Evolutionary conservation across 2,329 filamentous ascomycete species (phyloP).

Genomic region (Penicillium expansum): DNA sequence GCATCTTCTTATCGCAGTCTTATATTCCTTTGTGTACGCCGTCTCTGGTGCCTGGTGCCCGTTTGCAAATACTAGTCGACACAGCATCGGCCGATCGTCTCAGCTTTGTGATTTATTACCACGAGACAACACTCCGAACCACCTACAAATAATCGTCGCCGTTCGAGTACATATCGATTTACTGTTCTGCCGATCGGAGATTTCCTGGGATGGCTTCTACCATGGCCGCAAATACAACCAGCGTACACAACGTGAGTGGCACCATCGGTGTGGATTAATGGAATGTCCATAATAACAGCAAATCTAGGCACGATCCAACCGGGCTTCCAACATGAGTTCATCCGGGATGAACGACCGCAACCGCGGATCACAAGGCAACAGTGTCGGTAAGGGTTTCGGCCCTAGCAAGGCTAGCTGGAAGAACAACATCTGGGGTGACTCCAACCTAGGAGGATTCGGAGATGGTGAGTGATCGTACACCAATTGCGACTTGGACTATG

Average conservation of each 20-base stretch:
- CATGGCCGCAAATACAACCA: conserved; percentile 37
- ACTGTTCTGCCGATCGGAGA: conserved; percentile 14
- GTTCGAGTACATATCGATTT: conserved; percentile 29
- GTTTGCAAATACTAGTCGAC: conserved; percentile 31
- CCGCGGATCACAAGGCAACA: conserved; percentile 38
- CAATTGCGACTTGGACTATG: background rate
- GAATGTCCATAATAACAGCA: conserved; percentile 12
- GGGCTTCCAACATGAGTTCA: conserved; percentile 41
- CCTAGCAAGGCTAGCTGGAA: conserved; percentile 45
- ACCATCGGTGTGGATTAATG: background rate
- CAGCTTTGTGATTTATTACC: conserved; percentile 22
- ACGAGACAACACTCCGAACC: conserved; percentile 11
- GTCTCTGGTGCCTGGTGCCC: conserved; percentile 32
- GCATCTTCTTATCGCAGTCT: conserved; percentile 17
- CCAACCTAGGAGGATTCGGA: conserved; percentile 46
- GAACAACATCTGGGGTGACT: conserved; percentile 54
- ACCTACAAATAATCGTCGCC: conserved; percentile 19
- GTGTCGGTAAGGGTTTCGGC: conserved; percentile 46
- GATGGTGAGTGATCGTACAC: conserved; percentile 31
- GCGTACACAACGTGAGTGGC: conserved; percentile 40
- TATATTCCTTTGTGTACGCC: conserved; percentile 29
- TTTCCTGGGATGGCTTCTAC: conserved; percentile 34
- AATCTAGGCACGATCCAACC: conserved; percentile 33
- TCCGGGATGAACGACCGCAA: conserved; percentile 37
- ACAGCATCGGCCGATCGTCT: conserved; percentile 16